A percentile compares a stretch with the other conserved stretches of the same genome.
Evolutionary conservation across 164 flowering plant genomes (phyloP).

Genomic region (Chimonanthus salicifolius): DNA sequence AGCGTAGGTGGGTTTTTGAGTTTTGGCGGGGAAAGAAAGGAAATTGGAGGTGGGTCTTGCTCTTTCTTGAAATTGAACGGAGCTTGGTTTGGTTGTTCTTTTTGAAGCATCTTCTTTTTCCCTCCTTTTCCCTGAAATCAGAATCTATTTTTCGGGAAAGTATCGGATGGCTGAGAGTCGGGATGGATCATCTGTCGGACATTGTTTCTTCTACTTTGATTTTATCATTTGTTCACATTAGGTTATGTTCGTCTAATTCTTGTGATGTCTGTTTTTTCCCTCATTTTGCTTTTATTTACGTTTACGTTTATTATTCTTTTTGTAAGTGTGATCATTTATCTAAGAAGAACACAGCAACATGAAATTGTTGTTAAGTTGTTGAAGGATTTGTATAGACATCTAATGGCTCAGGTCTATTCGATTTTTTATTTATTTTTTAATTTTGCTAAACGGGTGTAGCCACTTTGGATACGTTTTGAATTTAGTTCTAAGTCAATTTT

Average conservation of each 20-base stretch:
- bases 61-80: background rate
- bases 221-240: no score
- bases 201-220: background rate
- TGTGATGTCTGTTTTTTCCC: background rate
- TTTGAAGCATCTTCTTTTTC: background rate
- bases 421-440: no score
- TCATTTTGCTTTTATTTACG: background rate
- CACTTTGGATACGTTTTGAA: no score
- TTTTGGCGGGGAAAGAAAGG: conserved; percentile 1
- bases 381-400: background rate
- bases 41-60: conserved; percentile 10
- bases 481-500: no score
- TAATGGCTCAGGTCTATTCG: no score
- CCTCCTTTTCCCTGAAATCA: background rate
- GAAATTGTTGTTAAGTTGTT: background rate
- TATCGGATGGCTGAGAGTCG: background rate
- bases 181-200: background rate
- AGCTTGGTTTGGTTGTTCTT: background rate
- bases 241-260: background rate
- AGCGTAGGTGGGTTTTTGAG: conserved; percentile 1
- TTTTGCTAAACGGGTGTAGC: no score
- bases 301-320: no score
- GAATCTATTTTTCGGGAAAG: background rate
- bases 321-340: background rate
- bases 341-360: background rate